These are phyloP conservation scores for Cicer cuneatum DNA, from an alignment of 306 rosid genomes.

Conservation along the genomic window DNA sequence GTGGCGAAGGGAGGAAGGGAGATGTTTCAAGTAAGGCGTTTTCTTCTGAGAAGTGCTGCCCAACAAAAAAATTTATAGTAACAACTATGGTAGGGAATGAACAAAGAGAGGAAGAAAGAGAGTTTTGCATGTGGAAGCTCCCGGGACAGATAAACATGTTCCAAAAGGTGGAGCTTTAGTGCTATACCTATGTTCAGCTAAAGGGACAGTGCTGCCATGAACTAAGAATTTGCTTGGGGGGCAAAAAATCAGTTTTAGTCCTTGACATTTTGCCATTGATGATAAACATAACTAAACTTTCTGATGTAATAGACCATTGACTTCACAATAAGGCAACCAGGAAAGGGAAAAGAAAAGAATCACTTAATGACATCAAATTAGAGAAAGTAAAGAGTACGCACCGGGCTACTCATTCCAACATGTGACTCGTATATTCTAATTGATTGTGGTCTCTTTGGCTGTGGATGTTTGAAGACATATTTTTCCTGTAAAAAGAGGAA, in stretches of 20 bases:
- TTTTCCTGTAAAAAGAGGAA: constrained; percentile 66
- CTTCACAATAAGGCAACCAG: constrained; percentile 8
- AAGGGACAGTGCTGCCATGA: background rate
- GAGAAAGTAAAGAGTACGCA: constrained; percentile 51
- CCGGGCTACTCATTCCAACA: constrained; percentile 98
- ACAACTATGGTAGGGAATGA: background rate
- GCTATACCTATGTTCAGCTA: background rate
- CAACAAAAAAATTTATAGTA: background rate
- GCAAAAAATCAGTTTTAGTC: constrained; percentile 7
- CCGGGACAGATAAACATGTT: background rate
- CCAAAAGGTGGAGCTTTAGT: background rate
- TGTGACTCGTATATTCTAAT: constrained; percentile 95
- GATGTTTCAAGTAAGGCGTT: background rate
- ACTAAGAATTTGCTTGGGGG: background rate
- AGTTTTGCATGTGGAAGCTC: background rate
- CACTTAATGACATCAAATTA: constrained; percentile 38
- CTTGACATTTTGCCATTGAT: constrained; percentile 21
- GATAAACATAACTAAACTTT: constrained; percentile 18
- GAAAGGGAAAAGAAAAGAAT: constrained; percentile 23
- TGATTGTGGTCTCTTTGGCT: constrained; percentile 87
- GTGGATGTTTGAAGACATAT: constrained; percentile 80
- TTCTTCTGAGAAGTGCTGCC: background rate
- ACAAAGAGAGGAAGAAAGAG: too few species aligned
- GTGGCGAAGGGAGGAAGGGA: background rate
- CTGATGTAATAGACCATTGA: constrained; percentile 22